Conservation (phyloP, 805 yeast genomes). For the Suhomyces prunicola region DNA sequence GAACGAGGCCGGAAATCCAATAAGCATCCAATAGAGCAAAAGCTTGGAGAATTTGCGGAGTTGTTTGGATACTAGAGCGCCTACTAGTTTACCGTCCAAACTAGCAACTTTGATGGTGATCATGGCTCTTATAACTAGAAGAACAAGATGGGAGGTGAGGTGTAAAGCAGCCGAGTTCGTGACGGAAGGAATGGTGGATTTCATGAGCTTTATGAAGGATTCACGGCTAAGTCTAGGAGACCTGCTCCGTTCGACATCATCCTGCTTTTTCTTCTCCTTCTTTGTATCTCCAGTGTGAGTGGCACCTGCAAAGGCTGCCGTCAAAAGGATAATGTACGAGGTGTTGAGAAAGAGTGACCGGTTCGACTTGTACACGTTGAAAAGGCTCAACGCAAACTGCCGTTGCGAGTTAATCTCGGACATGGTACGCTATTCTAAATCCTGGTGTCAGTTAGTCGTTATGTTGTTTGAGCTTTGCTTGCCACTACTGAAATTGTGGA, state of each 20-base stretch:
- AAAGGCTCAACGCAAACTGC: slow-evolving; percentile 23
- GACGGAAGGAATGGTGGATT: slow-evolving; percentile 33
- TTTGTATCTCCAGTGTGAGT: slow-evolving; percentile 21
- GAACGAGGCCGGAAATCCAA: slow-evolving; percentile 83
- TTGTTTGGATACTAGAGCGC: slow-evolving; percentile 69
- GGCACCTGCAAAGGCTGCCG: slow-evolving; percentile 43
- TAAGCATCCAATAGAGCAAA: slow-evolving; percentile 70
- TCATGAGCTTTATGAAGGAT: slow-evolving; percentile 28
- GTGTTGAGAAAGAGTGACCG: slow-evolving; percentile 40
- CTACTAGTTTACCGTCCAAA: slow-evolving; percentile 81
- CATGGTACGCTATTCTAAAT: not conserved
- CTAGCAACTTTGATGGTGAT: slow-evolving; percentile 80
- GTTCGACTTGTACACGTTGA: slow-evolving; percentile 37
- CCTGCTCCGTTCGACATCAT: slow-evolving; percentile 12
- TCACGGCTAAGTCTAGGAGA: slow-evolving; percentile 27
- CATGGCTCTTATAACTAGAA: slow-evolving; percentile 65
- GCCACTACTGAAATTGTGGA: not conserved
- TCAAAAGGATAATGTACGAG: slow-evolving; percentile 38
- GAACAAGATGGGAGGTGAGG: slow-evolving; percentile 51
- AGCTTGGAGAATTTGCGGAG: slow-evolving; percentile 62
- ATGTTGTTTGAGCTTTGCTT: no score
- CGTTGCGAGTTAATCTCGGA: not conserved
- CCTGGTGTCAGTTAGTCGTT: no score
- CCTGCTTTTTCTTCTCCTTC: slow-evolving; percentile 6
- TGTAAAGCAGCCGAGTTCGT: slow-evolving; percentile 28